Conservation (phyloP, 2,329 filamentous ascomycete species). For the Lasiodiplodia gonubiensis region DNA sequence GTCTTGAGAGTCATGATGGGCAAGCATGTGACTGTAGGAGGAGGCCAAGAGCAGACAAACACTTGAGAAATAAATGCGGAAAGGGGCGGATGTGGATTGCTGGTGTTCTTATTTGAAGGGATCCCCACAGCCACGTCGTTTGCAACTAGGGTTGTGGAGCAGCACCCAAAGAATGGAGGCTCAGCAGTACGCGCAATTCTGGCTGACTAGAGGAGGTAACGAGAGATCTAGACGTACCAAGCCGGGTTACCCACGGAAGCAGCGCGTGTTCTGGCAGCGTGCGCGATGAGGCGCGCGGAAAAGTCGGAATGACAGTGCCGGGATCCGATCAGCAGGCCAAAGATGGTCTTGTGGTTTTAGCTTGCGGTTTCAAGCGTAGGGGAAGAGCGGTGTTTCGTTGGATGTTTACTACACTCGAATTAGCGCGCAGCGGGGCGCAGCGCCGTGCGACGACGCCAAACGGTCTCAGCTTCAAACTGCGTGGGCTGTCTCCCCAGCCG, state of each 20-base stretch:
- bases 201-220: constrained; percentile 25
- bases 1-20: constrained; percentile 14
- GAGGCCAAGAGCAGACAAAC: neutral
- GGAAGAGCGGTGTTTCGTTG: constrained; percentile 15
- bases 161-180: constrained; percentile 10
- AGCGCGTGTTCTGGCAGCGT: neutral
- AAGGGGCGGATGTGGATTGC: neutral
- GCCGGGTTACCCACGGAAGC: constrained; percentile 24
- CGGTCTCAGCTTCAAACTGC: neutral
- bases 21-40: neutral
- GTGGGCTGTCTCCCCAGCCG: neutral
- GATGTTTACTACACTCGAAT: constrained; percentile 13
- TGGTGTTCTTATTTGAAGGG: constrained; percentile 1
- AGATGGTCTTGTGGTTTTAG: neutral
- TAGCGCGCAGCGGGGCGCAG: constrained; percentile 22
- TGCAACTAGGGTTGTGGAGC: constrained; percentile 5
- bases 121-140: constrained; percentile 10
- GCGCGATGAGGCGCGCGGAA: constrained; percentile 2
- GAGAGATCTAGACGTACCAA: constrained; percentile 4
- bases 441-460: neutral
- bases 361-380: constrained; percentile 11
- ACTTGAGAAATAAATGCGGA: neutral
- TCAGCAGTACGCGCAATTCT: constrained; percentile 17
- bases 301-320: constrained; percentile 13
- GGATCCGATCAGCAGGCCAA: constrained; percentile 11